A percentile compares a stretch with the other conserved stretches of the same genome.
phyloP scores from a whole-genome alignment of 2,329 filamentous ascomycete species.

The Cladosporium sp. region DNA sequence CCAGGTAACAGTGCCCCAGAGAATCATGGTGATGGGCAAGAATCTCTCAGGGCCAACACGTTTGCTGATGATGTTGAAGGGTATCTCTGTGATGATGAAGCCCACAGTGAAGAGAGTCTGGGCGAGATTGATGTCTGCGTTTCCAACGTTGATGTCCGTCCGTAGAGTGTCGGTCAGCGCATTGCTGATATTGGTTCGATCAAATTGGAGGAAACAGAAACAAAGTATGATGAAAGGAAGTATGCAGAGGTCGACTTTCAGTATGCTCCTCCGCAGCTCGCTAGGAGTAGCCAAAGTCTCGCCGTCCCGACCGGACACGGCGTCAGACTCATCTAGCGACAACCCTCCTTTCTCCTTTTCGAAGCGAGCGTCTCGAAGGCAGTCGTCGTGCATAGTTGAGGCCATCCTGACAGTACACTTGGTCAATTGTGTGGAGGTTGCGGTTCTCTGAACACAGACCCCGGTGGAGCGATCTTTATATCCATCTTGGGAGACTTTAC shows the following conservation, averaged over 20 bases:
- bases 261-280: background rate
- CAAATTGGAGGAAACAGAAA: constrained; percentile 3
- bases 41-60: background rate
- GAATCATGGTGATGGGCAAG: background rate
- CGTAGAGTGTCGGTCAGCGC: background rate
- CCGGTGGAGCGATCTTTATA: background rate
- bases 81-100: background rate
- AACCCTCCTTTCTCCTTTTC: background rate
- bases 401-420: too few species aligned
- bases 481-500: background rate
- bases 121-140: background rate
- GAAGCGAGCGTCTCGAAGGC: background rate
- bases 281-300: background rate
- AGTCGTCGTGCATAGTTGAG: too few species aligned
- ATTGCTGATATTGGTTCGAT: background rate
- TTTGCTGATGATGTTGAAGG: constrained; percentile 3
- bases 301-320: background rate
- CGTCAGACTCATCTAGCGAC: background rate
- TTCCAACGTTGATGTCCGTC: background rate
- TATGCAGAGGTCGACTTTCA: background rate
- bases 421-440: too few species aligned
- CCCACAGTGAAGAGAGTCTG: background rate
- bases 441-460: too few species aligned
- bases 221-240: background rate
- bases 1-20: constrained; percentile 2